These are phyloP conservation scores for Termitomyces sp. DNA, from an alignment of 768 basidiomycete genomes.

Conservation along the genomic window DNA sequence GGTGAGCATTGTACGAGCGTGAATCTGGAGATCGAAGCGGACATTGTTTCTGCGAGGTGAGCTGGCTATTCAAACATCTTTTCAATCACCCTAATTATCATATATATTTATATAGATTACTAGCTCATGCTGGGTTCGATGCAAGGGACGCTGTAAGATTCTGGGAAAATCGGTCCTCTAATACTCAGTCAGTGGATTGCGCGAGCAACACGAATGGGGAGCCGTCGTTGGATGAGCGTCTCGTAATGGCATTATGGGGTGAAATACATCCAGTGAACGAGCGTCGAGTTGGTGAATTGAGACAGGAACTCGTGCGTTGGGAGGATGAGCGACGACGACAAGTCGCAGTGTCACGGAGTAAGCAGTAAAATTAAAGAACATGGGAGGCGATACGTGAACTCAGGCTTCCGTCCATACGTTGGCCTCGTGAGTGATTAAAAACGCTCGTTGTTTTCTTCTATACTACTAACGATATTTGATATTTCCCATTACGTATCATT, in stretches of 20 bases:
- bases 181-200: constrained; percentile 38
- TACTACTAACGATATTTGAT: not conserved
- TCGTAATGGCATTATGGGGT: constrained; percentile 45
- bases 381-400: not conserved
- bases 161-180: constrained; percentile 62
- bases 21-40: constrained; percentile 89
- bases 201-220: constrained; percentile 16
- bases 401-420: not conserved
- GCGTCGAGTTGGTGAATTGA: constrained; percentile 53
- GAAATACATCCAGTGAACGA: constrained; percentile 65
- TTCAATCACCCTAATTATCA: not conserved
- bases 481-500: not conserved
- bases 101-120: constrained; percentile 45
- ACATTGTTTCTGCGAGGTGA: constrained; percentile 80
- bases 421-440: not conserved
- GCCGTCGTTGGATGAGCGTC: constrained; percentile 8
- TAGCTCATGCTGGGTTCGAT: constrained; percentile 90
- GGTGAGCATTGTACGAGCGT: constrained; percentile 74
- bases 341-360: constrained; percentile 14
- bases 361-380: not conserved
- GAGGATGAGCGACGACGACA: constrained; percentile 38
- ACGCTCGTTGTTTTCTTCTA: not conserved
- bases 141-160: constrained; percentile 76
- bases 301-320: constrained; percentile 70
- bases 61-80: constrained; percentile 10